Base-by-base conservation (phyloP, 2,329 filamentous ascomycete genomes). In the Rhinocladiella mackenziei region DNA sequence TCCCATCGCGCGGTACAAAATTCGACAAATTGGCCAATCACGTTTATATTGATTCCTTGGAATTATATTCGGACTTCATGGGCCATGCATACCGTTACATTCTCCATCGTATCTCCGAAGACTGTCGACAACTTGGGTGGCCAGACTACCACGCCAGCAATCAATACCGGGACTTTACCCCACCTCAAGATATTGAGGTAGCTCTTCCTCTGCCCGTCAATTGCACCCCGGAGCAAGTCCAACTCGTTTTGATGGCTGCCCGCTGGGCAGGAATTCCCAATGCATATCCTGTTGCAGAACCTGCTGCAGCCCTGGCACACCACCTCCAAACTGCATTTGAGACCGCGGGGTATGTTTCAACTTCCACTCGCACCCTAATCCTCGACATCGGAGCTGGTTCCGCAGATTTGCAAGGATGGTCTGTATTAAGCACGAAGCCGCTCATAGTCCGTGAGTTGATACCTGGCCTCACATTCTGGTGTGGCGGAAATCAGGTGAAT, bases 231-330 rank as follows among this genome's bases (percentile, higher is more conserved):
- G 20, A n/a, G 7, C 22, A 47, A 8, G 22, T 42, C 4, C 13
- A 17, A 11, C n/a, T 38, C 4, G 14, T 42, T n/a, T 13, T 31
- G n/a, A 26, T 29, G 1, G 44, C 44, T 3, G 44, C 38, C 8
- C 15, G 30, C 29, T 14, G 9, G 10, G 44, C 44, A 5, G 44
- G 44, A 1, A 37, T 47, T 7, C 44, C 44, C 6, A 47, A 47
- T 4, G 33, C 39, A 6, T 43, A 38, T 23, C 14, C 32, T 18
- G 39, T 37, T 9, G 33, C 23, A 1, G 44, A 47, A 20, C 38
- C 39, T 8, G 33, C 44, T 5, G 33, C 44, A 5, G 44, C 44
- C 4, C 15, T 43, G 7, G 29, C 29, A 4, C 19, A 33, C 25
- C 39, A 47, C 10, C 19, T 38, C 10, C 20, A 11, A 26, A 31